phyloP scores from a whole-genome alignment of 345 rosid genomes.

The Aegle marmelos region DNA sequence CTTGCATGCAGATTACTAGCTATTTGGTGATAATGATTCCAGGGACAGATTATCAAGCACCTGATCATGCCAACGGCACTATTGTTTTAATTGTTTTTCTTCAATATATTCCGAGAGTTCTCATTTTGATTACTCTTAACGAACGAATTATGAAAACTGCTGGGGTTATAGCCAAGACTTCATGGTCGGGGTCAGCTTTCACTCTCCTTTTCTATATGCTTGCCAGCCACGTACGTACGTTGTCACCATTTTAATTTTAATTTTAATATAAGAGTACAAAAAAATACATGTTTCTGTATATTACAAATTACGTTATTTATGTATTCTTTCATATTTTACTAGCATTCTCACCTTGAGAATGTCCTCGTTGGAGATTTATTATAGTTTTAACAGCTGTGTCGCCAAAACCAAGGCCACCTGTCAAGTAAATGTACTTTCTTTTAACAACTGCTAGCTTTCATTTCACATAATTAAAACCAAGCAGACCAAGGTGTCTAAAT shows the following conservation, averaged over 20 bases:
- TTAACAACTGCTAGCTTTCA: no score
- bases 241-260: not conserved
- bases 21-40: constrained; percentile 79
- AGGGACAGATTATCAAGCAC: constrained; percentile 28
- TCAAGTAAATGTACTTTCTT: no score
- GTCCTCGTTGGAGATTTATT: no score
- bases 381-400: no score
- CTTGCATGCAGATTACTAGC: constrained; percentile 50
- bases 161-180: constrained; percentile 76
- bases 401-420: no score
- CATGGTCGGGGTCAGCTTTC: constrained; percentile 91
- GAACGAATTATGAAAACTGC: constrained; percentile 75
- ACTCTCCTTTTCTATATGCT: constrained; percentile 71
- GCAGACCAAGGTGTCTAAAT: no score
- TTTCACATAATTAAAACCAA: no score
- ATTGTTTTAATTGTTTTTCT: constrained; percentile 69
- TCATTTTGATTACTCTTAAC: constrained; percentile 69
- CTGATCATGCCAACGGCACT: constrained; percentile 60
- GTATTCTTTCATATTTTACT: no score
- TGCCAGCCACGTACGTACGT: constrained; percentile 66
- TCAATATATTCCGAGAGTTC: constrained; percentile 74
- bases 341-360: no score
- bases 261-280: no score
- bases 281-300: no score
- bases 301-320: no score